Conservation (phyloP, 2,329 filamentous ascomycete genomes). For the Fusarium nanum region DNA sequence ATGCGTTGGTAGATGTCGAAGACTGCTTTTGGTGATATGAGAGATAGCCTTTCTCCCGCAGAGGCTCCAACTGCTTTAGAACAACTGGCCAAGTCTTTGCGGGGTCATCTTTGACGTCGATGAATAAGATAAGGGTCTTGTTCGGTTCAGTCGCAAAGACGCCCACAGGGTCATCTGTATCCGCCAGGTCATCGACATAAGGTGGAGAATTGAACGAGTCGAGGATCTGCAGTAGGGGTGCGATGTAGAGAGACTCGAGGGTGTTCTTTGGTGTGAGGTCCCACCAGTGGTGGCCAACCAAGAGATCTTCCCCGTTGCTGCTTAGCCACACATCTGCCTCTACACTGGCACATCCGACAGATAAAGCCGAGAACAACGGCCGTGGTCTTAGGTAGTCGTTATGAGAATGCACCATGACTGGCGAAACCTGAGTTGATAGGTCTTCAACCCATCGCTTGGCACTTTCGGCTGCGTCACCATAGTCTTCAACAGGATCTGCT, state of each 20-base stretch:
- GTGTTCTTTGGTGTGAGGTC: conserved; percentile 64
- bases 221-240: conserved; percentile 71
- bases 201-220: conserved; percentile 46
- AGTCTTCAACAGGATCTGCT: conserved; percentile 25
- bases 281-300: conserved; percentile 69
- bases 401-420: conserved; percentile 64
- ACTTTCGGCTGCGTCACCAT: conserved; percentile 19
- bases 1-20: conserved; percentile 53
- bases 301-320: conserved; percentile 60
- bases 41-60: conserved; percentile 68
- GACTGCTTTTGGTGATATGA: conserved; percentile 59
- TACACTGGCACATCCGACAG: conserved; percentile 69
- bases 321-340: conserved; percentile 76
- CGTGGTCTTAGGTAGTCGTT: conserved; percentile 75
- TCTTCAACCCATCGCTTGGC: conserved; percentile 33
- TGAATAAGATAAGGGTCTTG: conserved; percentile 69
- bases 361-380: conserved; percentile 71
- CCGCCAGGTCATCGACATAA: rapidly evolving
- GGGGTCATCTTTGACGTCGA: conserved; percentile 72
- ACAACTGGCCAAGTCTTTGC: conserved; percentile 45
- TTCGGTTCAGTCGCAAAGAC: conserved; percentile 65
- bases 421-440: conserved; percentile 31
- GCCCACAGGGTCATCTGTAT: conserved; percentile 51
- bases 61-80: conserved; percentile 59
- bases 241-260: conserved; percentile 70